Evolutionary conservation across 345 rosid genomes (phyloP), one percentile per base, ranked within the genome.

Genomic region (Boechera divaricarpa): DNA sequence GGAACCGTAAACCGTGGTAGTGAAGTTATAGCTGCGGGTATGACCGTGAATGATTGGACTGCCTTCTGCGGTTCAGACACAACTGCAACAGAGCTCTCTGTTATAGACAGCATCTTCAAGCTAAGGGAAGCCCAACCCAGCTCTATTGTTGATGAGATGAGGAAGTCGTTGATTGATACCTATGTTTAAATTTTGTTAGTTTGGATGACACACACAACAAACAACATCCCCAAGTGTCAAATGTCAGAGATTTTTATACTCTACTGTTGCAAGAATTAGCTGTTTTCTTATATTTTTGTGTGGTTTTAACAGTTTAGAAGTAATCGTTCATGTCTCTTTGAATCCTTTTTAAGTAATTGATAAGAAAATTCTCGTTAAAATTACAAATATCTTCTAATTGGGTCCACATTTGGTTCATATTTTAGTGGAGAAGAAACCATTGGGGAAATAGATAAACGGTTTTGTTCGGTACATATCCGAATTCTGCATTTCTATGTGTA

Each of bases 11-110:
- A 93, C 80, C 93, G 93, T 65, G 93, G 98, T 39, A 85, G 94
- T 49, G 97, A 94, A 73, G 98, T 92, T 29, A 86, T 92, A 9
- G 96, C 78, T 65, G 93, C 92, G 0, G 98, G 99, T 51, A 80
- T 92, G 96, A 86, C 85, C 0, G 98, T 92, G 24, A 92, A 92
- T 71, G 99, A 92, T 75, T 92, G 97, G 99, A 86, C 89, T 0
- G 83, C 97, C 42, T 91, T 90, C 74, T 90, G 97, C 2, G 99
- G 99, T 2, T 85, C 97, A 33, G 98, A 95, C 86, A 95, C 99
- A 52, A 95, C 97, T 0, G 97, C 98, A 0, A 89, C 99, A 0
- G 96, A 95, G 78, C 85, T 92, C 39, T 92, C 99, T 4, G 97
- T 92, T 16, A 87, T 90, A 0, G 98, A 95, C 82, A 91, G 86